Evolutionary conservation across 73 alveolate species (phyloP).

Genomic region (Tetrahymena borealis): DNA sequence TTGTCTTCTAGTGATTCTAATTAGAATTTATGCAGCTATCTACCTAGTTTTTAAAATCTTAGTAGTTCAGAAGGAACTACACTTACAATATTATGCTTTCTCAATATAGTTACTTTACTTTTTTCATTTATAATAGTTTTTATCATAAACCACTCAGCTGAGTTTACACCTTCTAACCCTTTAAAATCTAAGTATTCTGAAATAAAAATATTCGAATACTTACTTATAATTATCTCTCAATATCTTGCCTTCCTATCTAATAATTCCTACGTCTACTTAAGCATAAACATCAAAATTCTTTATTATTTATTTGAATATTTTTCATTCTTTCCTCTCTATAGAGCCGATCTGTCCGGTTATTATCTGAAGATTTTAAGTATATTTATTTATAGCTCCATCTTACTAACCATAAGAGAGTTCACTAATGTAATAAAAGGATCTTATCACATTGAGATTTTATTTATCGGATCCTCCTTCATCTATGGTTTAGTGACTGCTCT

Average conservation of each 20-base stretch:
- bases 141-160: background rate
- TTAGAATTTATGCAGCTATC: background rate
- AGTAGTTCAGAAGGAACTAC: background rate
- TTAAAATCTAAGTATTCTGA: background rate
- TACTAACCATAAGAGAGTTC: background rate
- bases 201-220: background rate
- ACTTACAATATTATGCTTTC: background rate
- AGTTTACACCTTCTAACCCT: background rate
- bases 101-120: background rate
- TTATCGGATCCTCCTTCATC: background rate
- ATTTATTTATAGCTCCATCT: background rate
- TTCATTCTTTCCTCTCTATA: background rate
- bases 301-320: background rate
- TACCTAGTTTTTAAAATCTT: background rate
- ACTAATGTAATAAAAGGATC: background rate
- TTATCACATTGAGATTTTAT: background rate
- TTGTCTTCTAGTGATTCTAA: background rate
- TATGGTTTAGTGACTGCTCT: background rate
- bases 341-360: background rate
- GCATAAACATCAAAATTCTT: background rate
- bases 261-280: background rate
- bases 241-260: background rate
- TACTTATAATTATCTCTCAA: background rate
- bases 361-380: background rate
- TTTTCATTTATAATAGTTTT: background rate